phyloP scores from a whole-genome alignment of 257 asterid genomes.

The Forsythia viridissima region DNA sequence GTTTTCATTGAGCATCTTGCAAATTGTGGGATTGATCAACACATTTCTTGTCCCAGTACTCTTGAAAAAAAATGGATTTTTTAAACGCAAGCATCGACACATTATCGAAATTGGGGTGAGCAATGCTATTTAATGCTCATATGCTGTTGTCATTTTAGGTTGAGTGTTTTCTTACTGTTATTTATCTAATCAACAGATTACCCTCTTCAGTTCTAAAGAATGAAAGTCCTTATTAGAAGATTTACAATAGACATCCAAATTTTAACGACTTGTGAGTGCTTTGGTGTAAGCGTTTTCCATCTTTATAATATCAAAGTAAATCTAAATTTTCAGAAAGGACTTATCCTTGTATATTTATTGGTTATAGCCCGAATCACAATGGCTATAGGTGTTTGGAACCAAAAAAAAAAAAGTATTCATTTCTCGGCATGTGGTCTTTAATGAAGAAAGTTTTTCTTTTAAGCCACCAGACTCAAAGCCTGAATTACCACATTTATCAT shows the following conservation, averaged over 20 bases:
- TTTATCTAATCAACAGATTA: not conserved
- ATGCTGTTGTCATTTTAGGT: conserved; percentile 4
- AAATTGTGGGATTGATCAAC: not conserved
- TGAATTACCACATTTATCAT: not conserved
- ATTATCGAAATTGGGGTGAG: conserved; percentile 11
- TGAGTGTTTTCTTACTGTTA: not conserved
- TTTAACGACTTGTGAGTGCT: not conserved
- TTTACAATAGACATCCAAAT: not conserved
- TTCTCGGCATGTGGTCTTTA: conserved; percentile 13
- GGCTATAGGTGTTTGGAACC: conserved; percentile 1
- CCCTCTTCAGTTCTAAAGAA: not conserved
- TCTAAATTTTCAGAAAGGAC: not conserved
- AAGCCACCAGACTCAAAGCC: not conserved
- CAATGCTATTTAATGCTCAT: conserved; percentile 8
- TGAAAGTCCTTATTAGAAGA: not conserved
- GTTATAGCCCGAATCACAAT: not conserved
- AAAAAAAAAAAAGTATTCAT: not conserved
- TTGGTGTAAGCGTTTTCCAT: not conserved
- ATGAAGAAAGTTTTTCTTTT: not conserved
- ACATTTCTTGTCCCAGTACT: not conserved
- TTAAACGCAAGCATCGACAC: conserved; percentile 1
- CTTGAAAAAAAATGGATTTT: conserved; percentile 4
- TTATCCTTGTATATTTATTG: not conserved
- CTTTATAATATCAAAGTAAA: not conserved
- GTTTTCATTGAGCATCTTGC: not conserved